These are phyloP conservation scores for Calonectria hongkongensis DNA, from an alignment of 2,329 filamentous ascomycete genomes.

Conservation along the genomic window DNA sequence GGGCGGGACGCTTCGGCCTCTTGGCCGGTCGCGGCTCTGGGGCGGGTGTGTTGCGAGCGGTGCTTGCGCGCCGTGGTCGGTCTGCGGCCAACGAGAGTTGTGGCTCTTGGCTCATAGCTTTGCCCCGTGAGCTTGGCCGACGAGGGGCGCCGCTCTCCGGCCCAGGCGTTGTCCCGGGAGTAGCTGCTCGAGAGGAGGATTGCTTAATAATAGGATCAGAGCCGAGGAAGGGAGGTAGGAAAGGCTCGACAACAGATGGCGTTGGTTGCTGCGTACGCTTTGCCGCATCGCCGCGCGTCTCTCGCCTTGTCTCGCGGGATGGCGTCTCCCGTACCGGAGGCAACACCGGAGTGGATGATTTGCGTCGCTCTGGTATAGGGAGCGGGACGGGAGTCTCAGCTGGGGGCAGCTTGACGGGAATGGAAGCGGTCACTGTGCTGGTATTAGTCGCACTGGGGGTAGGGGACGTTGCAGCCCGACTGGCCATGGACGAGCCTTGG, in stretches of 20 bases:
- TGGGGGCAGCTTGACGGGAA: slow-evolving; percentile 57
- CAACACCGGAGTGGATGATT: slow-evolving; percentile 58
- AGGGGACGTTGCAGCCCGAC: slow-evolving; percentile 58
- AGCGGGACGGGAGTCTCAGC: slow-evolving; percentile 62
- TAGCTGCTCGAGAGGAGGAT: slow-evolving; percentile 59
- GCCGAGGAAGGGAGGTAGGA: slow-evolving; percentile 36
- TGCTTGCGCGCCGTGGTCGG: slow-evolving; percentile 73
- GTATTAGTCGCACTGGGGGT: slow-evolving; percentile 51
- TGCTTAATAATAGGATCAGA: slow-evolving; percentile 54
- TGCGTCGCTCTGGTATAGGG: slow-evolving; percentile 58
- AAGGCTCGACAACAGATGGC: slow-evolving; percentile 40
- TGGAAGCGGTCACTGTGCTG: slow-evolving; percentile 52
- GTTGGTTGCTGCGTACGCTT: slow-evolving; percentile 63
- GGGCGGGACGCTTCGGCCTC: slow-evolving; percentile 81
- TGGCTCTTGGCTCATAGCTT: slow-evolving; percentile 71
- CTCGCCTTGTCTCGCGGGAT: slow-evolving; percentile 61
- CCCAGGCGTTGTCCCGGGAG: slow-evolving; percentile 58
- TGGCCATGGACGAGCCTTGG: slow-evolving; percentile 52
- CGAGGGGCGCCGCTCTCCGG: slow-evolving; percentile 61
- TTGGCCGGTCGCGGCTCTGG: slow-evolving; percentile 71
- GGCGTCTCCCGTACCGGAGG: slow-evolving; percentile 55
- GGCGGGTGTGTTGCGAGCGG: slow-evolving; percentile 74
- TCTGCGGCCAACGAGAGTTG: slow-evolving; percentile 70
- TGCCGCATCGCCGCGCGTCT: slow-evolving; percentile 66
- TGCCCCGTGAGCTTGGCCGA: slow-evolving; percentile 72